Evolutionary conservation across 2,329 filamentous ascomycete species (phyloP).

Genomic region (Aspergillus ustus): DNA sequence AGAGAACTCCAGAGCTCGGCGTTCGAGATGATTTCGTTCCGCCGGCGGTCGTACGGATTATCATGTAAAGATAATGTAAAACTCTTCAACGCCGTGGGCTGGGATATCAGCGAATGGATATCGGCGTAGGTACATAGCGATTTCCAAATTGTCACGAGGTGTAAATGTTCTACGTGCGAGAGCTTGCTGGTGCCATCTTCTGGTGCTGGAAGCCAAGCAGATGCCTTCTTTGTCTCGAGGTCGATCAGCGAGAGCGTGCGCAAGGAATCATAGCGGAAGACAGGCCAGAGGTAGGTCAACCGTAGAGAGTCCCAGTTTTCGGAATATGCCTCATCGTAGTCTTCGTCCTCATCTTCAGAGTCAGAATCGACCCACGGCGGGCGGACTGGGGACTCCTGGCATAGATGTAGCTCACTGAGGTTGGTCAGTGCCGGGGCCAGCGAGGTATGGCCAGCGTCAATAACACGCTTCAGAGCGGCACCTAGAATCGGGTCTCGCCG

Average conservation of each 20-base stretch:
- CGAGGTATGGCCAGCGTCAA: not conserved
- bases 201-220: not conserved
- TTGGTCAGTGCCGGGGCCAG: not conserved
- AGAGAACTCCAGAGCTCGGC: not conserved
- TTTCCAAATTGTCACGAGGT: not conserved
- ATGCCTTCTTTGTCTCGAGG: constrained; percentile 3
- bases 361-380: not conserved
- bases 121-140: not conserved
- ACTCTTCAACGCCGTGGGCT: not conserved
- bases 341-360: not conserved
- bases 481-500: not conserved
- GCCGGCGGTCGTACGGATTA: not conserved
- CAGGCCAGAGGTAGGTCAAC: not conserved
- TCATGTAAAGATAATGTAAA: not conserved
- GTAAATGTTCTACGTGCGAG: not conserved
- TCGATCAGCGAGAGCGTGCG: not conserved
- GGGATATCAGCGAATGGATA: not conserved
- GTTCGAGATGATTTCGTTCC: not conserved
- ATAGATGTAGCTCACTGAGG: not conserved
- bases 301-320: not conserved
- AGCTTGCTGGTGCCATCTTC: not conserved
- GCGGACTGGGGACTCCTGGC: not conserved
- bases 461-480: not conserved
- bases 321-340: not conserved
- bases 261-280: not conserved